Evolutionary conservation across 495 filamentous ascomycete species (phyloP).

Genomic region (Acidomyces sp.): DNA sequence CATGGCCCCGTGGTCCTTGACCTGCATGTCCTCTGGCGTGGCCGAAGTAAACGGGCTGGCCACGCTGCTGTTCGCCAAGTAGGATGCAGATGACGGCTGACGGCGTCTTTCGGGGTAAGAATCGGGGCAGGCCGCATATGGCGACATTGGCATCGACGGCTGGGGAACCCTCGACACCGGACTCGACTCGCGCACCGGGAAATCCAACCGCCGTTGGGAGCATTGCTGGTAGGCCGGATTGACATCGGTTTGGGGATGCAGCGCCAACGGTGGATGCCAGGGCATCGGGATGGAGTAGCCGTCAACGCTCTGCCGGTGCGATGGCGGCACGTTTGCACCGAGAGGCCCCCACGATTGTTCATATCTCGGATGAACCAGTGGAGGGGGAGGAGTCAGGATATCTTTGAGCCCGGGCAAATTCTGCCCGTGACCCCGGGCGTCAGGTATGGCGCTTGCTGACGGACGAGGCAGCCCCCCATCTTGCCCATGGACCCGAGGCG

Average conservation of each 20-base stretch:
- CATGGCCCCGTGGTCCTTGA: background rate
- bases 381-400: constrained; percentile 7
- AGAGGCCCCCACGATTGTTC: background rate
- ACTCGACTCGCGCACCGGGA: constrained; percentile 14
- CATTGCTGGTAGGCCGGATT: background rate
- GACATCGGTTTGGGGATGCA: constrained; percentile 4
- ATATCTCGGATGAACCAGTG: background rate
- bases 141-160: constrained; percentile 11
- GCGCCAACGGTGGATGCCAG: constrained; percentile 13
- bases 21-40: background rate
- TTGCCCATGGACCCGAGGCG: constrained; percentile 3
- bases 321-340: background rate
- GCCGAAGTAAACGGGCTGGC: constrained; percentile 8
- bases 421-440: constrained; percentile 5
- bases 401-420: constrained; percentile 15
- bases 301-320: background rate
- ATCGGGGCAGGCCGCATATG: constrained; percentile 8
- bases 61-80: constrained; percentile 1
- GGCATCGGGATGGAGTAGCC: background rate
- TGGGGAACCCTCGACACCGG: constrained; percentile 2
- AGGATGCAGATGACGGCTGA: constrained; percentile 2
- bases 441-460: background rate
- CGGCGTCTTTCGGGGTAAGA: constrained; percentile 1
- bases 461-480: constrained; percentile 1
- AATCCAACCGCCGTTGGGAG: constrained; percentile 7